Evolutionary conservation across 208 protist genomes (phyloP), one percentile per base, ranked within the genome.

Genomic region (Crithidia thermophila): DNA sequence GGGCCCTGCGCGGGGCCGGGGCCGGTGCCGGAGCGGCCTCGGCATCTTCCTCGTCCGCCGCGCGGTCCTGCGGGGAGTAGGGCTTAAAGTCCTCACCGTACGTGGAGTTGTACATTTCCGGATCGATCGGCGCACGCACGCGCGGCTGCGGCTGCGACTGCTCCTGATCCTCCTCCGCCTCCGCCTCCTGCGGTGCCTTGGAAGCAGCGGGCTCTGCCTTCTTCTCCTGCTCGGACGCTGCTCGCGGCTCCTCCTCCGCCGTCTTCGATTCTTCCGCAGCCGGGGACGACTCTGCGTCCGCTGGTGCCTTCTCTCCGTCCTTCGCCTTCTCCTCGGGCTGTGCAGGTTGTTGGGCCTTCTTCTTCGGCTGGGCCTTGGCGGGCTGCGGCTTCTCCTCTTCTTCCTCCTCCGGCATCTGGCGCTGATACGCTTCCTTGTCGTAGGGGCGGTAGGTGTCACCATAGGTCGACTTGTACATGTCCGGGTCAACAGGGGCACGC

Each of bases 401-500:
- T 20, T 9, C 56, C 14, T 40, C 51, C 20, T 60, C n/a, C 4
- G 40, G 56, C 65, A 65, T 28, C 14, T 58, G 37, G 7, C 28
- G 68, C 68, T 71, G 68, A 65, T 90, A 87, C 50, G 65, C 81
- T 43, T 70, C 64, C 23, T 59, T 34, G 23, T 76, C 77, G 53
- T 77, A 75, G 33, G 49, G 42, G 39, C 56, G 39, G 23, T 50
- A 57, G 39, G 20, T 49, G n/a, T 61, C 57, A 4, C 21, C 34
- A 28, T 75, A 67, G n/a, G 75, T 85, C 7, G 78, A 82, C 36
- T 62, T 72, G 74, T 82, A 88, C 62, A 70, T 70, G 59, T 57
- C 61, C 13, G 79, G 82, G 58, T 80, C 73, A 0, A 75, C 69
- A 9, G 55, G 59, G 4, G 30, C 64, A 10, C 52, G 42, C 43